A percentile compares a stretch with the other conserved stretches of the same genome.
phyloP scores from a whole-genome alignment of 2,329 filamentous ascomycete genomes.

The Xylariaceae sp. region DNA sequence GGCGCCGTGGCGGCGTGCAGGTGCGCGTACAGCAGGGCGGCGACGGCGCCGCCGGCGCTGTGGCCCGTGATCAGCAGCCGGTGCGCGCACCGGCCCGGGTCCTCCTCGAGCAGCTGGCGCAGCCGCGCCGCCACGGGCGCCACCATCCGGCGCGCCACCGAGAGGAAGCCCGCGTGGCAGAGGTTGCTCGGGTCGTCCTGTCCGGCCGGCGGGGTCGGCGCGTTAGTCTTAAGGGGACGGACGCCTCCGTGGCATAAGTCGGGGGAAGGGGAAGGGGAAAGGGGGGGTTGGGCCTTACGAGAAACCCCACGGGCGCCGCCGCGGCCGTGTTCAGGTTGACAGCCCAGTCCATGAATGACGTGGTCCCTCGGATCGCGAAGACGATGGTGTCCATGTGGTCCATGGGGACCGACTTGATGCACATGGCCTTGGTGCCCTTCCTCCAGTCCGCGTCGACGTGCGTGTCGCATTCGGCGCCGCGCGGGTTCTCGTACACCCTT shows the following conservation, averaged over 20 bases:
- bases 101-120: slow-evolving; percentile 61
- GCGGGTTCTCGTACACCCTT: slow-evolving; percentile 61
- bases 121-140: slow-evolving; percentile 63
- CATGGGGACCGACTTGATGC: slow-evolving; percentile 71
- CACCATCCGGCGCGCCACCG: slow-evolving; percentile 69
- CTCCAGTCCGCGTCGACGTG: slow-evolving; percentile 66
- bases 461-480: slow-evolving; percentile 54
- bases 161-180: slow-evolving; percentile 75
- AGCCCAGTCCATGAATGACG: slow-evolving; percentile 78
- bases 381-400: slow-evolving; percentile 74
- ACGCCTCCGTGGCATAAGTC: background rate
- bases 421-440: slow-evolving; percentile 75
- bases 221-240: slow-evolving; percentile 2
- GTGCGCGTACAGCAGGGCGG: slow-evolving; percentile 70
- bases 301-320: slow-evolving; percentile 56
- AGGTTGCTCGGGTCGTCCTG: slow-evolving; percentile 66
- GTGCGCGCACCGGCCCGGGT: slow-evolving; percentile 57
- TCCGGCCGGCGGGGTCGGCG: no score
- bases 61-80: slow-evolving; percentile 80
- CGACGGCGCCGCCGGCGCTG: slow-evolving; percentile 78
- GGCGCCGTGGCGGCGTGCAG: slow-evolving; percentile 56
- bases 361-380: slow-evolving; percentile 74
- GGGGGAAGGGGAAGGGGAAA: background rate
- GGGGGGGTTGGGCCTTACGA: slow-evolving; percentile 32
- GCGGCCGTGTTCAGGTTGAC: slow-evolving; percentile 71